These are phyloP conservation scores for Suillus subaureus DNA, from an alignment of 768 basidiomycete genomes.

Conservation along the genomic window DNA sequence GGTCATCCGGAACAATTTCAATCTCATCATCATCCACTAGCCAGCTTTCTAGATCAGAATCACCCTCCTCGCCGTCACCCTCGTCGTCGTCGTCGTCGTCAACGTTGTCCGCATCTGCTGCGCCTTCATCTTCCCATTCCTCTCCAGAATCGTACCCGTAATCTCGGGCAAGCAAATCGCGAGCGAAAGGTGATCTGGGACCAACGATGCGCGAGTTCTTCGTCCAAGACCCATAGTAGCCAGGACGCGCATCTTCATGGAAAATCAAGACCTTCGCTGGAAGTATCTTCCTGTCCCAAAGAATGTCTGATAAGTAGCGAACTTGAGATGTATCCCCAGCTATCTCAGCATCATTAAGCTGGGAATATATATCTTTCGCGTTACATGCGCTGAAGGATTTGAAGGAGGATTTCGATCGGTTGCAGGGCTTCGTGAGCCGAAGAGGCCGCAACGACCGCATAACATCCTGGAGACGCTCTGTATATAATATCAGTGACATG, in stretches of 20 bases:
- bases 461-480: conserved; percentile 16
- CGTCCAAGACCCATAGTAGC: conserved; percentile 95
- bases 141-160: conserved; percentile 94
- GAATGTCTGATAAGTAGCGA: conserved; percentile 58
- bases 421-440: conserved; percentile 23
- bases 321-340: conserved; percentile 71
- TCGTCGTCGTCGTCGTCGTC: conserved; percentile 68
- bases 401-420: conserved; percentile 22
- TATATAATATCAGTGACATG: conserved; percentile 31
- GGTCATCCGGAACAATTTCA: conserved; percentile 50
- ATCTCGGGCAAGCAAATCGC: conserved; percentile 77
- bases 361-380: conserved; percentile 55
- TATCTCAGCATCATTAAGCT: conserved; percentile 78
- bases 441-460: conserved; percentile 35
- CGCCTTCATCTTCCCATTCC: conserved; percentile 93
- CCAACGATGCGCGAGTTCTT: conserved; percentile 77
- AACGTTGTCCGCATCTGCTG: conserved; percentile 75
- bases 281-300: conserved; percentile 62
- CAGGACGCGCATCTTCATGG: conserved; percentile 81
- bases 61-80: conserved; percentile 56
- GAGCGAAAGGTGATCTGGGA: conserved; percentile 79
- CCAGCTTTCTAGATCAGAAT: conserved; percentile 42
- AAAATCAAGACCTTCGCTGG: conserved; percentile 87
- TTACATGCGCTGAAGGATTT: conserved; percentile 35
- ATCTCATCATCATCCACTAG: conserved; percentile 70